A percentile compares a stretch with the other conserved stretches of the same genome.
phyloP scores from a whole-genome alignment of 1,284 basidiomycete species.

The Heliocybe sulcata region DNA sequence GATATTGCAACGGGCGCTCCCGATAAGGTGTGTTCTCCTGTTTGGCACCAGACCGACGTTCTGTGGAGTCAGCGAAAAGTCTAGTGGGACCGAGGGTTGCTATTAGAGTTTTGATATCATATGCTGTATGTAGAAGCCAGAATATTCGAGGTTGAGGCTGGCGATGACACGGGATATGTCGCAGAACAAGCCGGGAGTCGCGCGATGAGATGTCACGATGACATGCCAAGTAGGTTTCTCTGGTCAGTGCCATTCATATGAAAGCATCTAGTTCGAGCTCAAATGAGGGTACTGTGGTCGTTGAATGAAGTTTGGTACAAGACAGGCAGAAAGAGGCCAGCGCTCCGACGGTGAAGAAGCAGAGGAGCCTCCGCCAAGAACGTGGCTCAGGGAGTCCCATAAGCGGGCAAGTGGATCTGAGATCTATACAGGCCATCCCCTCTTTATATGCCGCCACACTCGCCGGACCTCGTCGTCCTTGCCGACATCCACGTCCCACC shows the following conservation, averaged over 20 bases:
- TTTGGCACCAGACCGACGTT: not conserved
- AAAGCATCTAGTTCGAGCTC: too few relatives aligned
- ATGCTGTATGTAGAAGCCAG: not conserved
- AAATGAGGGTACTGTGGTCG: too few relatives aligned
- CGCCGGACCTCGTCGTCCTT: not conserved
- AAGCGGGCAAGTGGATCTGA: not conserved
- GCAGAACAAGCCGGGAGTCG: not conserved
- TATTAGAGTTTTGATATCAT: not conserved
- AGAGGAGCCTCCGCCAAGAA: not conserved
- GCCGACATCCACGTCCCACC: conserved; percentile 6
- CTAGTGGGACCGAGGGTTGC: not conserved
- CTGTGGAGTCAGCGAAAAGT: not conserved
- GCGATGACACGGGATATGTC: not conserved
- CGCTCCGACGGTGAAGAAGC: not conserved
- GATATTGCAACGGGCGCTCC: not conserved
- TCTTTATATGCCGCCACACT: not conserved
- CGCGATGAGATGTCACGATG: not conserved
- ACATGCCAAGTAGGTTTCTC: not conserved
- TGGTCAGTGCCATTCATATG: too few relatives aligned
- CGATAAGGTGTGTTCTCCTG: not conserved
- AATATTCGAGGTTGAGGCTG: not conserved
- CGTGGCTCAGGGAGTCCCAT: not conserved
- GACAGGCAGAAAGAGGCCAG: too few relatives aligned
- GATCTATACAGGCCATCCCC: not conserved
- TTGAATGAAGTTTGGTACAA: too few relatives aligned